These are phyloP conservation scores for Flaveria brownii DNA, from an alignment of 129 eudicot species.

Conservation along the genomic window DNA sequence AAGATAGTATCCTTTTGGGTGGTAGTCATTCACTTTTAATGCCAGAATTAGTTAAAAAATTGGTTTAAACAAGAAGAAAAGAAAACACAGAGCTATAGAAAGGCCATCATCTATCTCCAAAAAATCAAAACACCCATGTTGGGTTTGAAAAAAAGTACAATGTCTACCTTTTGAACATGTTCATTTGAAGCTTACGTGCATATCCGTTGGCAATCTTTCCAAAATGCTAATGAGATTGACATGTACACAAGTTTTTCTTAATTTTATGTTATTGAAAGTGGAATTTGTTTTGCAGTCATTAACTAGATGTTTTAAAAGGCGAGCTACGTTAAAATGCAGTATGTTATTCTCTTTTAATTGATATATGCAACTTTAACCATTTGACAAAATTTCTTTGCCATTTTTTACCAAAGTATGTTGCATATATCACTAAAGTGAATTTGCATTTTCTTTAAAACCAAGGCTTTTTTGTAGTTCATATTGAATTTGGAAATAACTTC, in stretches of 20 bases:
- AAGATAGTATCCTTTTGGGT: slow-evolving; percentile 86
- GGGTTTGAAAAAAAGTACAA: neutral
- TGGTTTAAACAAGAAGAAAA: neutral
- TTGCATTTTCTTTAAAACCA: neutral
- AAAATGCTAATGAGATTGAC: neutral
- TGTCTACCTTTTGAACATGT: neutral
- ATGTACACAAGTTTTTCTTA: neutral
- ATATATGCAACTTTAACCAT: neutral
- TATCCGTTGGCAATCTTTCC: neutral
- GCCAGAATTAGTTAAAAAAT: neutral
- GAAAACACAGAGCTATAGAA: neutral
- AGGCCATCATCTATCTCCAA: neutral
- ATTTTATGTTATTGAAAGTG: neutral
- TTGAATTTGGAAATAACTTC: neutral
- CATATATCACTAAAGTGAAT: neutral
- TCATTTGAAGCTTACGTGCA: neutral
- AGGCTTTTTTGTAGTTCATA: neutral
- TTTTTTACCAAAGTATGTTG: neutral
- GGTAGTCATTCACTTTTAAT: neutral
- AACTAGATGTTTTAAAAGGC: neutral
- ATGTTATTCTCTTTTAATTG: neutral
- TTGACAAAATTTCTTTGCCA: neutral
- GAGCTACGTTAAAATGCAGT: neutral
- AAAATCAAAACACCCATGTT: neutral
- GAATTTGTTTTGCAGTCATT: neutral